Conservation (phyloP, 495 filamentous ascomycete species). For the Neurospora tetrasperma region DNA sequence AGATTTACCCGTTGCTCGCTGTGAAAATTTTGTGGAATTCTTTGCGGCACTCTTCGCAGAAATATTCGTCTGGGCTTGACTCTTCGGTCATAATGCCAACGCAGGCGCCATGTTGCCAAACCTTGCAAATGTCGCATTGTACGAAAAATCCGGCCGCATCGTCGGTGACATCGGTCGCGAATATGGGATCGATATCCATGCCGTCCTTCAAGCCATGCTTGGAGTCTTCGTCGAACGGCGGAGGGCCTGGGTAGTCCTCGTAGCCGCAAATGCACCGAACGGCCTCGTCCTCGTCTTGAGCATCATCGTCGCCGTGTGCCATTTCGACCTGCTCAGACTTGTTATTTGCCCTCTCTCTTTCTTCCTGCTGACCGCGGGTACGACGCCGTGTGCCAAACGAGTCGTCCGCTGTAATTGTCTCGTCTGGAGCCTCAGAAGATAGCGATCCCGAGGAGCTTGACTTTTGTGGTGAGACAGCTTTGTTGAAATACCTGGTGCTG, state of each 20-base stretch:
- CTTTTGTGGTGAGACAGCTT: conserved; percentile 62
- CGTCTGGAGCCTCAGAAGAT: conserved; percentile 74
- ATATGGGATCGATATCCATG: conserved; percentile 43
- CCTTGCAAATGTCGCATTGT: conserved; percentile 94
- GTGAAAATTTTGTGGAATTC: conserved; percentile 77
- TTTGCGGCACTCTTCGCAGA: conserved; percentile 86
- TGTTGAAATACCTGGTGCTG: conserved; percentile 58
- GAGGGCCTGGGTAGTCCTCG: conserved; percentile 89
- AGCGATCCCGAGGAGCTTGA: conserved; percentile 59
- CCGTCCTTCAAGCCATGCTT: conserved; percentile 39
- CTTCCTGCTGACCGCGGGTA: conserved; percentile 55
- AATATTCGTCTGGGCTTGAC: conserved; percentile 91
- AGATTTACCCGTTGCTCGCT: conserved; percentile 75
- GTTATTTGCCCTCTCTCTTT: conserved; percentile 40
- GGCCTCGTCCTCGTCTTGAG: conserved; percentile 80
- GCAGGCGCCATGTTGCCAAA: conserved; percentile 98
- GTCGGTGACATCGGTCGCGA: conserved; percentile 63
- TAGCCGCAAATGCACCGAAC: conserved; percentile 92
- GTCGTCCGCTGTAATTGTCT: conserved; percentile 51
- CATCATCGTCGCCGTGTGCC: conserved; percentile 48
- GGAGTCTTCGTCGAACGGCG: conserved; percentile 52
- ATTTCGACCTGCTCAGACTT: conserved; percentile 43
- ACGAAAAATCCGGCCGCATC: conserved; percentile 92
- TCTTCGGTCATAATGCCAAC: conserved; percentile 94
- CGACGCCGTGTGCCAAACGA: conserved; percentile 44